A percentile compares a stretch with the other conserved stretches of the same genome.
Conservation (phyloP, 805 yeast species). For the Maudiozyma turicensis region DNA sequence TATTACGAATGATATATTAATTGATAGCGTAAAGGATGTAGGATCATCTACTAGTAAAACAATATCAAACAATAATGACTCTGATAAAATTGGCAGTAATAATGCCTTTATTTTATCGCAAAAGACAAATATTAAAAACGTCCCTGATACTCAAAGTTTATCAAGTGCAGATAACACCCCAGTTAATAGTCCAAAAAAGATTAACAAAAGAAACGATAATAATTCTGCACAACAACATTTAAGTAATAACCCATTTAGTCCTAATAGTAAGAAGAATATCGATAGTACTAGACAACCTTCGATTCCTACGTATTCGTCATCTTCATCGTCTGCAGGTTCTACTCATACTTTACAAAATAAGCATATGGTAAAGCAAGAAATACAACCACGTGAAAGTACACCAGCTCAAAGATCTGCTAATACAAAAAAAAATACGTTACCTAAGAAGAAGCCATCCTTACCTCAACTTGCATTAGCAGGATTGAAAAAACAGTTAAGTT, state of each 20-base stretch:
- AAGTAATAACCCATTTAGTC: background rate
- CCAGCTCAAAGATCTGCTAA: background rate
- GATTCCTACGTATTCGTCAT: background rate
- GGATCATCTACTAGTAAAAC: no score
- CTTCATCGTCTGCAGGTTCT: background rate
- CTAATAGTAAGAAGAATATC: background rate
- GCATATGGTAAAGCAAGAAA: background rate
- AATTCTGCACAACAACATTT: background rate
- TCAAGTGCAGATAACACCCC: slow-evolving; percentile 23
- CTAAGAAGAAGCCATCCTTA: slow-evolving; percentile 22
- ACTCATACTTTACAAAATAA: background rate
- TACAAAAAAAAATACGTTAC: slow-evolving; percentile 12
- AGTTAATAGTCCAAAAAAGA: slow-evolving; percentile 15
- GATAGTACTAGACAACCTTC: background rate
- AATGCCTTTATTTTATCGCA: slow-evolving; percentile 8
- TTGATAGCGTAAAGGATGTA: background rate
- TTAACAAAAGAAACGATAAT: background rate
- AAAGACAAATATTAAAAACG: slow-evolving; percentile 16
- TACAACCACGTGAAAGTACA: background rate
- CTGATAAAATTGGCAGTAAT: background rate
- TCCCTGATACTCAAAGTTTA: slow-evolving; percentile 25
- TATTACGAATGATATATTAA: slow-evolving; percentile 5
- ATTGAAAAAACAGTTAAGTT: slow-evolving; percentile 20
- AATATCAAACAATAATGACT: background rate
- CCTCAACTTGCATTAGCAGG: slow-evolving; percentile 24